These are phyloP conservation scores for Acanthamoeba lenticulata DNA, from an alignment of 208 protist genomes.

Conservation along the genomic window DNA sequence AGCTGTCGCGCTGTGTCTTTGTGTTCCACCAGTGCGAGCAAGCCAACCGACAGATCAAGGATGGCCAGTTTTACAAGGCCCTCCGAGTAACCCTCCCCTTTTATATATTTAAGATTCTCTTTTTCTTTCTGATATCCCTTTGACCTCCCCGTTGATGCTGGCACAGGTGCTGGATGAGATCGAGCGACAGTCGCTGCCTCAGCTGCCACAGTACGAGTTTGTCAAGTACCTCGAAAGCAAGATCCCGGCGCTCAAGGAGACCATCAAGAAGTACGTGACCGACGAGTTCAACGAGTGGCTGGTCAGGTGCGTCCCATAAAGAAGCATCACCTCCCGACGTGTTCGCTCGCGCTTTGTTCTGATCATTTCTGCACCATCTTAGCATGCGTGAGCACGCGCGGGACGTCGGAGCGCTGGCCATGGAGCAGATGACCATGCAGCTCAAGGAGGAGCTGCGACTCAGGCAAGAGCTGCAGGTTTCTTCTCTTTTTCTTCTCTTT, in stretches of 20 bases:
- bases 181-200: neutral
- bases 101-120: neutral
- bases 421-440: neutral
- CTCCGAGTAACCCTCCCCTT: neutral
- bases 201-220: neutral
- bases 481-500: neutral
- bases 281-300: conserved; percentile 12
- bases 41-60: conserved; percentile 36
- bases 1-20: conserved; percentile 5
- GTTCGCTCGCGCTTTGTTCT: neutral
- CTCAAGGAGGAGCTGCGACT: neutral
- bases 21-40: conserved; percentile 33
- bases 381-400: neutral
- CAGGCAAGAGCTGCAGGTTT: neutral
- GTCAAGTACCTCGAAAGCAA: neutral
- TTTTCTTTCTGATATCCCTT: neutral
- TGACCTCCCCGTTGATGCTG: neutral
- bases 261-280: conserved; percentile 11
- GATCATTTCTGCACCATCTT: neutral
- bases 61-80: conserved; percentile 21
- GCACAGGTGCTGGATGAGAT: neutral
- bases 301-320: neutral
- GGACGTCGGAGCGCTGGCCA: neutral
- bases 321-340: neutral
- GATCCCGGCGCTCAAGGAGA: conserved; percentile 22